Base-by-base conservation (phyloP, 768 basidiomycete species). In the Lactifluus pinguis region DNA sequence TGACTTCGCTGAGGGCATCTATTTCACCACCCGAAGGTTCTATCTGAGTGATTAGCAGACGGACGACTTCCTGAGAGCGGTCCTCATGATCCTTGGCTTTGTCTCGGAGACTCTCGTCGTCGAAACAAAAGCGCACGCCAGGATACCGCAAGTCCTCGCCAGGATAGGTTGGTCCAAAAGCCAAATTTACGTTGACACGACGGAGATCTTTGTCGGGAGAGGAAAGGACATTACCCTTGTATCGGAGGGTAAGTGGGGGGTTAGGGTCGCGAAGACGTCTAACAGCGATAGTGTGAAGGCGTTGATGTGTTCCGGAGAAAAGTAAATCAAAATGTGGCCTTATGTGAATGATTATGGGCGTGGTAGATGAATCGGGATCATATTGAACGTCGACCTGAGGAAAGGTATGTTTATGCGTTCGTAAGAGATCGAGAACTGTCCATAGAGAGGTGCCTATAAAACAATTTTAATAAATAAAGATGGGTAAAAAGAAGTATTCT, bases 371-470 rank as follows among this genome's bases (percentile, higher is more conserved):
- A 66, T 89, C 86, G 32, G 83, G 80, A 69, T 93, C 90, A 66
- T 84, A 91, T 73, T 90, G 90, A 70, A 93, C 77, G 64, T 92
- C 88, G 55, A 92, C 83, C 67, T 89, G 86, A 48, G 90, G 90
- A 63, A 89, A 92, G 48, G 78, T 73, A 63, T 88, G 82, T 54
- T 83, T 84, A 25, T 84, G 76, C 30, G 80, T 73, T 42, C 87
- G 80, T 5, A 93, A 75, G 54, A 80, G 75, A 62, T 89, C 86
- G 47, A 92, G 76, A 15, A 89, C 75, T 14, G 80, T 81, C 91
- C 91, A 93, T 8, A 93, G 75, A 1, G 90, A 91, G 41, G 83
- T 74, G 45, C 89, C 90, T 89, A 13, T 29, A 13, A 21, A 25
- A 54, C 66, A 51, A 50, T 25, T 52, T n/a, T n/a, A 17, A 57